phyloP scores from a whole-genome alignment of 148 eudicot species.

The Oxyria digyna region DNA sequence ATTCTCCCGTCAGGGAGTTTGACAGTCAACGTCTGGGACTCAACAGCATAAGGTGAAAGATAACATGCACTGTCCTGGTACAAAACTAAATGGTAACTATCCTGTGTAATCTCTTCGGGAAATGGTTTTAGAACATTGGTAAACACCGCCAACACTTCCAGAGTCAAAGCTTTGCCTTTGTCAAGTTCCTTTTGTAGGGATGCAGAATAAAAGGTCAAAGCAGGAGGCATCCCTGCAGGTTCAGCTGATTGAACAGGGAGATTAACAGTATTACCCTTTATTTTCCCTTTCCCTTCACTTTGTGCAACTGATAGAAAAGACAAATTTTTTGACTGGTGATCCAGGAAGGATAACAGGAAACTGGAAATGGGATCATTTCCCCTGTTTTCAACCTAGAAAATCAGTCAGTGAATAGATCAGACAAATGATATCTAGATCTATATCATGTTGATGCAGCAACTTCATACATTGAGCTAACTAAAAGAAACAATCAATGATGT shows the following conservation, averaged over 20 bases:
- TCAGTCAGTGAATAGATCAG: conserved; percentile 1
- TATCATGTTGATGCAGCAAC: not conserved
- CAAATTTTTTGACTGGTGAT: conserved; percentile 54
- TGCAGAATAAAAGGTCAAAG: conserved; percentile 43
- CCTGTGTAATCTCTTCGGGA: conserved; percentile 90
- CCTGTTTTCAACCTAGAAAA: conserved; percentile 56
- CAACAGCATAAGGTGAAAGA: conserved; percentile 72
- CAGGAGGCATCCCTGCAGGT: conserved; percentile 46
- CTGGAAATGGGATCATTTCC: conserved; percentile 57
- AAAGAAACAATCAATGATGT: not conserved
- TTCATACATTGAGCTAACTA: not conserved
- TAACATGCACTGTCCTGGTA: conserved; percentile 70
- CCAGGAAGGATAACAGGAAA: conserved; percentile 54
- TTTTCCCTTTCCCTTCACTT: conserved; percentile 58
- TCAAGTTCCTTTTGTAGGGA: conserved; percentile 56
- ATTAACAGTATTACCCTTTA: conserved; percentile 29
- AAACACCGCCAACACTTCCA: conserved; percentile 66
- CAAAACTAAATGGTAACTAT: conserved; percentile 59
- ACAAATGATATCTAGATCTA: not conserved
- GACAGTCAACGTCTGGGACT: conserved; percentile 56
- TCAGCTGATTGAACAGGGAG: conserved; percentile 36
- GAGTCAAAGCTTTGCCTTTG: conserved; percentile 47
- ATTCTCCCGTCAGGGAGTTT: conserved; percentile 70
- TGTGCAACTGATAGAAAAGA: conserved; percentile 40
- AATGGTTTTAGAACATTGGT: conserved; percentile 59